Percentiles rank a stretch among this genome's conserved stretches.
Evolutionary conservation across 805 yeast genomes (phyloP).

Genomic region (Scheffersomyces spartinae): DNA sequence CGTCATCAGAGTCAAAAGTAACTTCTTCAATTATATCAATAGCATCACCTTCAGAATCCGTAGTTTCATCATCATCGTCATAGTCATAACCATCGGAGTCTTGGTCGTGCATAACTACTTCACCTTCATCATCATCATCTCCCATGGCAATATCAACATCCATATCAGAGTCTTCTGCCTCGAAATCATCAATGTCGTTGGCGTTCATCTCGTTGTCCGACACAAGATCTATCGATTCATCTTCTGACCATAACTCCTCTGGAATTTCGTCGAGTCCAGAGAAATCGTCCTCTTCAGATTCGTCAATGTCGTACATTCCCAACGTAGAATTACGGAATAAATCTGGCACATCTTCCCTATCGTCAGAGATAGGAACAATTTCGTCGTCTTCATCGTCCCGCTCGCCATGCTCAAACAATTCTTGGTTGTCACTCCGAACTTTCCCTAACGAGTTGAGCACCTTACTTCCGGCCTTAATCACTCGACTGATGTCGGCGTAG

Average conservation of each 20-base stretch:
- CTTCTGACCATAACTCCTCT: conserved; percentile 28
- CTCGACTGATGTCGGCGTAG: conserved; percentile 51
- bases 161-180: conserved; percentile 1
- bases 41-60: conserved; percentile 6
- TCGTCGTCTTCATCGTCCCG: conserved; percentile 41
- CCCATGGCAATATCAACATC: conserved; percentile 8
- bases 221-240: conserved; percentile 29
- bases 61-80: conserved; percentile 10
- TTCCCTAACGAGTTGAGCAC: conserved; percentile 48
- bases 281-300: conserved; percentile 52
- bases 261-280: conserved; percentile 49
- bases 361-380: conserved; percentile 30
- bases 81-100: conserved; percentile 4
- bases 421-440: conserved; percentile 45
- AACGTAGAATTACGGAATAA: conserved; percentile 78
- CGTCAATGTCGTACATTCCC: conserved; percentile 86
- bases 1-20: conserved; percentile 5
- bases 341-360: conserved; percentile 72
- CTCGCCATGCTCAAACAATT: conserved; percentile 37
- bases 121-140: conserved; percentile 9
- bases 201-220: conserved; percentile 10
- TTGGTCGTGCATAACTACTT: conserved; percentile 11
- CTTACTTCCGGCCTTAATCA: conserved; percentile 47
- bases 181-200: conserved; percentile 1
- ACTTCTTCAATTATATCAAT: conserved; percentile 6